Percentiles rank a stretch among this genome's conserved stretches.
phyloP scores from a whole-genome alignment of 345 rosid genomes.

The Reutealis trisperma region DNA sequence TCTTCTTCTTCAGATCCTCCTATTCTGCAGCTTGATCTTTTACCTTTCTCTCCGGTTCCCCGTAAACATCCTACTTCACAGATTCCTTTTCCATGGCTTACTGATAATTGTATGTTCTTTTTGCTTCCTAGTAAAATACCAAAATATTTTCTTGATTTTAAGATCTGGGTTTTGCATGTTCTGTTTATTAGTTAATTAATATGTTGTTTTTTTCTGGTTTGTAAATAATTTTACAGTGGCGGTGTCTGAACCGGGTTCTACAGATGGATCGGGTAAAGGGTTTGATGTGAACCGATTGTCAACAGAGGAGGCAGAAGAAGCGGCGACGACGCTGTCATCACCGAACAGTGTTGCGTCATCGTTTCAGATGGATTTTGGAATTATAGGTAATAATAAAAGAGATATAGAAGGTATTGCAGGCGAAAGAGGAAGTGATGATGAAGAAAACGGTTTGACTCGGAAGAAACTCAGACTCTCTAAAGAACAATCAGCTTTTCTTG shows the following conservation, averaged over 20 bases:
- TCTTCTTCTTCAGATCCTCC: constrained; percentile 49
- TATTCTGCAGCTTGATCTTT: constrained; percentile 60
- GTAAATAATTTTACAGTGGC: constrained; percentile 29
- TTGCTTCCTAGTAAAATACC: constrained; percentile 2
- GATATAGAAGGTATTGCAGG: constrained; percentile 44
- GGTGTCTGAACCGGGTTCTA: constrained; percentile 39
- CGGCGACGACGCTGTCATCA: constrained; percentile 55
- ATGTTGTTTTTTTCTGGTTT: background rate
- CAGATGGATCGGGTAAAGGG: constrained; percentile 36
- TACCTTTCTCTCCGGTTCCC: constrained; percentile 60
- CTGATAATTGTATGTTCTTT: constrained; percentile 47
- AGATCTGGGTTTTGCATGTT: background rate
- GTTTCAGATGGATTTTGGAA: constrained; percentile 78
- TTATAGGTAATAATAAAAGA: constrained; percentile 45
- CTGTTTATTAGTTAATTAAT: background rate
- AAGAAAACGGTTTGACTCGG: constrained; percentile 81
- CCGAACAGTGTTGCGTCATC: constrained; percentile 85
- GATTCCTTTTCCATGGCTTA: constrained; percentile 74
- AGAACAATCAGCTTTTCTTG: constrained; percentile 92
- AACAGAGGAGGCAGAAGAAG: constrained; percentile 54
- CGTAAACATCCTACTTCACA: constrained; percentile 35
- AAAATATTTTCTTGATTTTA: background rate
- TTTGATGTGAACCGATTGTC: constrained; percentile 54
- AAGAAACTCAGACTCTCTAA: constrained; percentile 93
- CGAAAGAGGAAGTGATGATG: constrained; percentile 76